phyloP scores from a whole-genome alignment of 2,329 filamentous ascomycete genomes.

The Xylariaceae sp. region DNA sequence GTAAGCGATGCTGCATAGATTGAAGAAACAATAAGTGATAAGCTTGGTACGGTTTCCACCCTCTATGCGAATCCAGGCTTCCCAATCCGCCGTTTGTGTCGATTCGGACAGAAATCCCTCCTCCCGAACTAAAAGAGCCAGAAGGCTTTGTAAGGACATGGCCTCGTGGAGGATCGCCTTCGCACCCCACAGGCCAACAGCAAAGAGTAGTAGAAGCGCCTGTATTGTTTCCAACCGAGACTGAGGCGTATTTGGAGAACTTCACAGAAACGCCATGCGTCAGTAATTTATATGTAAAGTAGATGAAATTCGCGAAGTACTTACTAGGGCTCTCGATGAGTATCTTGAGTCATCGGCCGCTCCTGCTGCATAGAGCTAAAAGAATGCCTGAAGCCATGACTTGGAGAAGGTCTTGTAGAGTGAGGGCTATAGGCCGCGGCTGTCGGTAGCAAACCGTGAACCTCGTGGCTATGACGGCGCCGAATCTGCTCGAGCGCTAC shows the following conservation, averaged over 20 bases:
- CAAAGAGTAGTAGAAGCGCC: conserved; percentile 55
- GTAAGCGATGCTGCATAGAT: conserved; percentile 57
- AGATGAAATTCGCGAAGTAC: conserved; percentile 20
- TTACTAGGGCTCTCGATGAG: conserved; percentile 55
- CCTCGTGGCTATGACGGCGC: conserved; percentile 50
- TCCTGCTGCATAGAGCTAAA: conserved; percentile 55
- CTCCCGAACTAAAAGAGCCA: conserved; percentile 53
- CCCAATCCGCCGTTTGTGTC: conserved; percentile 50
- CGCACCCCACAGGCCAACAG: conserved; percentile 55
- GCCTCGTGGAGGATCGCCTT: conserved; percentile 56
- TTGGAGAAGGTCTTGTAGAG: conserved; percentile 54
- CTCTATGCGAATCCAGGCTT: conserved; percentile 54
- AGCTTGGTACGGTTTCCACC: conserved; percentile 53
- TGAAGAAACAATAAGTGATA: conserved; percentile 57
- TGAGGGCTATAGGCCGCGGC: conserved; percentile 55
- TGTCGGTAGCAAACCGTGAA: conserved; percentile 51
- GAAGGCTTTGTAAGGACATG: conserved; percentile 52
- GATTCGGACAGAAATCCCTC: conserved; percentile 49
- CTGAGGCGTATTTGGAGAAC: conserved; percentile 54
- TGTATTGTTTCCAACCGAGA: conserved; percentile 60
- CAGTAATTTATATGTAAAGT: background rate
- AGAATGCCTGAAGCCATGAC: conserved; percentile 51
- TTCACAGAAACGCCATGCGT: conserved; percentile 25
- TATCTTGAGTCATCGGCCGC: conserved; percentile 51
- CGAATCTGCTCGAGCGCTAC: conserved; percentile 55